Conservation (phyloP, 257 asterid genomes). For the Salvia hispanica region DNA sequence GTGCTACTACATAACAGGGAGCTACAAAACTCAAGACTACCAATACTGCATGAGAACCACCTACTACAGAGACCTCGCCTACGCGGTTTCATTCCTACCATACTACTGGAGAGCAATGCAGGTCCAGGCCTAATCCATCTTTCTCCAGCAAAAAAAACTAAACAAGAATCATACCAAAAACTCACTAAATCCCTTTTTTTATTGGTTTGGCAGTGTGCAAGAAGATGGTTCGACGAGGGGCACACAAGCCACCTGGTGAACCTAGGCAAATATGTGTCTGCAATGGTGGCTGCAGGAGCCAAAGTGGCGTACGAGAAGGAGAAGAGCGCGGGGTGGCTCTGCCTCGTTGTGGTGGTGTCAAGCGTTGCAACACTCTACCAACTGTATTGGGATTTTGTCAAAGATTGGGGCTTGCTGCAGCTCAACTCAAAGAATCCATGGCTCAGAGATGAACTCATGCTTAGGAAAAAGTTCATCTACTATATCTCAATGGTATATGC, state of each 20-base stretch:
- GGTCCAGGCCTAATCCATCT: slow-evolving; percentile 38
- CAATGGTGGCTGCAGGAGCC: slow-evolving; percentile 96
- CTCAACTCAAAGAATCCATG: slow-evolving; percentile 83
- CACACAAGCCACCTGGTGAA: slow-evolving; percentile 77
- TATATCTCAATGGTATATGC: slow-evolving; percentile 74
- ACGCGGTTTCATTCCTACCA: slow-evolving; percentile 90
- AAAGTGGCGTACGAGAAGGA: slow-evolving; percentile 92
- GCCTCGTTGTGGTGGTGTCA: slow-evolving; percentile 60
- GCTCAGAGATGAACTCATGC: slow-evolving; percentile 86
- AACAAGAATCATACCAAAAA: background rate
- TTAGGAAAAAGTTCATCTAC: slow-evolving; percentile 63
- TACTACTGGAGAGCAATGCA: slow-evolving; percentile 99
- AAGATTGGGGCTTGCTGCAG: slow-evolving; percentile 94
- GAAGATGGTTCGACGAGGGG: slow-evolving; percentile 96
- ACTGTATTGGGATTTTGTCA: slow-evolving; percentile 93
- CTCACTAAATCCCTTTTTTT: background rate
- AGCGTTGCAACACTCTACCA: slow-evolving; percentile 83
- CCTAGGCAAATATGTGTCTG: slow-evolving; percentile 90
- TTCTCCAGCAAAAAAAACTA: background rate
- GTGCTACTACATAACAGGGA: slow-evolving; percentile 86
- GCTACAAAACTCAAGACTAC: slow-evolving; percentile 81
- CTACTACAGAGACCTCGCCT: slow-evolving; percentile 78
- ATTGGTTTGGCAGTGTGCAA: slow-evolving; percentile 62
- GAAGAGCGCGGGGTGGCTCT: slow-evolving; percentile 69
- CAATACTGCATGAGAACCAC: slow-evolving; percentile 72